Percentiles rank a stretch among this genome's conserved stretches.
Evolutionary conservation across 208 protist genomes (phyloP).

Genomic region (Trichomonas tenax): DNA sequence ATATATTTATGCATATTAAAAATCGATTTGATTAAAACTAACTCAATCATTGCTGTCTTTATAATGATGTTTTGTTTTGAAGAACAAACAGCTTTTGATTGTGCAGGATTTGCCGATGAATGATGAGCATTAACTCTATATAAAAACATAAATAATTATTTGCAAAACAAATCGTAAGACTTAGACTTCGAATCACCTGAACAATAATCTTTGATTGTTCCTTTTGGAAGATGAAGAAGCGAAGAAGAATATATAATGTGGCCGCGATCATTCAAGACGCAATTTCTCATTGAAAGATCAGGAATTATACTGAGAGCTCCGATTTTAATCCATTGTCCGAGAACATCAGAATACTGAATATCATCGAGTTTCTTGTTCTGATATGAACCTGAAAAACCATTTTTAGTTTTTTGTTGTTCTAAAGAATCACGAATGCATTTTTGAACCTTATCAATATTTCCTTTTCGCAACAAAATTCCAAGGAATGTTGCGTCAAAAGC

Average conservation of each 20-base stretch:
- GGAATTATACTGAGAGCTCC: background rate
- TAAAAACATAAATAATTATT: background rate
- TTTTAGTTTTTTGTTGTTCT: background rate
- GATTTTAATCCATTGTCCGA: background rate
- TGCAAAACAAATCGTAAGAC: background rate
- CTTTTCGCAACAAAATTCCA: background rate
- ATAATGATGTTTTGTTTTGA: too few species aligned
- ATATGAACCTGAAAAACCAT: background rate
- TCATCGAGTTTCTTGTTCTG: background rate
- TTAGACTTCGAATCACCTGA: background rate
- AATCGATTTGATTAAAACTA: too few species aligned
- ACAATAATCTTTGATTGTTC: background rate
- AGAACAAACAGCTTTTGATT: too few species aligned
- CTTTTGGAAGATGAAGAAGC: background rate
- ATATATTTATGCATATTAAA: too few species aligned
- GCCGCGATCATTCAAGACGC: background rate
- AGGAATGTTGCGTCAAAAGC: background rate
- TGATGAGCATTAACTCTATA: too few species aligned
- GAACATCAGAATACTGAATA: background rate
- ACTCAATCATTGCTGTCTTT: too few species aligned
- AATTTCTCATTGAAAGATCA: background rate
- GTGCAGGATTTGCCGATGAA: too few species aligned
- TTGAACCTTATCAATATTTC: background rate
- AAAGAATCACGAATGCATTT: background rate
- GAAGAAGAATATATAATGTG: background rate